Percentiles rank a stretch among this genome's conserved stretches.
phyloP scores from a whole-genome alignment of 2,329 filamentous ascomycete species.

The Furcasterigmium sp. region DNA sequence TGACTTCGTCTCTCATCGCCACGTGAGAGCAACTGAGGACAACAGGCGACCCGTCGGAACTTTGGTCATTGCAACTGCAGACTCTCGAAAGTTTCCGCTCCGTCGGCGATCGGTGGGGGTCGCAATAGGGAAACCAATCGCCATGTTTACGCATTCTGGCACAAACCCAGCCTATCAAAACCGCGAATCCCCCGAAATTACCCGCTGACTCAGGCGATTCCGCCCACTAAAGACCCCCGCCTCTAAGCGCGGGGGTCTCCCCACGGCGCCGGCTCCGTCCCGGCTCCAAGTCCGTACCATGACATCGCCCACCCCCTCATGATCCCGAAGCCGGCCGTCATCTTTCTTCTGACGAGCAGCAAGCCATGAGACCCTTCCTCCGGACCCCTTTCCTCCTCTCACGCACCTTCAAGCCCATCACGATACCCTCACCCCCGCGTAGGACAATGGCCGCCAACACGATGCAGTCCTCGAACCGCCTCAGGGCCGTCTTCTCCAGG shows the following conservation, averaged over 20 bases:
- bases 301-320: neutral
- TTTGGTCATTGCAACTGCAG: no score
- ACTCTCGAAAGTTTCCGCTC: no score
- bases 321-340: neutral
- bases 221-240: neutral
- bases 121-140: no score
- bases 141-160: no score
- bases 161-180: no score
- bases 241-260: neutral
- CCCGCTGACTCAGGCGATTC: neutral
- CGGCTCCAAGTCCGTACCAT: neutral
- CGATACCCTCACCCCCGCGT: neutral
- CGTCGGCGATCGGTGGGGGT: no score
- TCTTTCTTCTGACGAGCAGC: neutral
- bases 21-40: no score
- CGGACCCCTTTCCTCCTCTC: neutral
- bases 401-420: neutral
- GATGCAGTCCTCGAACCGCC: constrained; percentile 40
- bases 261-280: neutral
- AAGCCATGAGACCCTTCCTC: neutral
- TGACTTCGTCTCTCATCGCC: no score
- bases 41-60: no score
- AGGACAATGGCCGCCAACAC: constrained; percentile 8
- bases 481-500: constrained; percentile 44
- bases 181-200: no score